Base-by-base conservation (phyloP, 257 asterid genomes). In the Petunia secreta region DNA sequence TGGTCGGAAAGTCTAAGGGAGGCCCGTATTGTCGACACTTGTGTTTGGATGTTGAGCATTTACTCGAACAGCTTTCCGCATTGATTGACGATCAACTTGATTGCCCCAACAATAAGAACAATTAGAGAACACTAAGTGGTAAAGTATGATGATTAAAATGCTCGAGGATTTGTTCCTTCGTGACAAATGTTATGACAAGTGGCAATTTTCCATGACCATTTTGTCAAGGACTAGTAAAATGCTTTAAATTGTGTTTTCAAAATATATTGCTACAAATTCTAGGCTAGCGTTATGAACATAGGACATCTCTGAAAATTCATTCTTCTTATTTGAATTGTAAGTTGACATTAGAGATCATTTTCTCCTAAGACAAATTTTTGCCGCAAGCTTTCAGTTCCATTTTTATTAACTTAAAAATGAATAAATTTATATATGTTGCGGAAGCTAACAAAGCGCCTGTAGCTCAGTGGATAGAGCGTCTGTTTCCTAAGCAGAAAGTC, bases 401-500 rank as follows among this genome's bases (percentile, higher is more conserved):
- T 66, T 59, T 6, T 9, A 9, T 64, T 39, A 6, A 65, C 36
- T 5, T 65, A 25, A 25, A 25, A 25, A 25, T 39, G 13, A 39
- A 39, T 71, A 0, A 15, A 6, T 55, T 55, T 10, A 7, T 63
- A 10, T 11, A 66, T 44, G 75, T 16, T 7, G 41, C 14, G 8
- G 6, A 14, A 13, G 4, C 13, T 4, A 13, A 66, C 16, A 43
- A 6, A 55, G 76, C 41, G 40, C 58, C 40, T 44, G 6, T 44
- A 44, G 41, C n/a, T 44, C 7, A 3, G 40, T 46, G 37, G 37
- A 69, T 69, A n/a, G 15, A n/a, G 1, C 92, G 96, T 93, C 92
- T 89, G 96, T 92, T 93, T 93, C 96, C 95, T 91, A 93, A 95
- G 93, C 94, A 89, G 98, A 90, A 92, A 89, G 98, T 84, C 92